Evolutionary conservation across 257 asterid species (phyloP).

Genomic region (Agastache rugosa): DNA sequence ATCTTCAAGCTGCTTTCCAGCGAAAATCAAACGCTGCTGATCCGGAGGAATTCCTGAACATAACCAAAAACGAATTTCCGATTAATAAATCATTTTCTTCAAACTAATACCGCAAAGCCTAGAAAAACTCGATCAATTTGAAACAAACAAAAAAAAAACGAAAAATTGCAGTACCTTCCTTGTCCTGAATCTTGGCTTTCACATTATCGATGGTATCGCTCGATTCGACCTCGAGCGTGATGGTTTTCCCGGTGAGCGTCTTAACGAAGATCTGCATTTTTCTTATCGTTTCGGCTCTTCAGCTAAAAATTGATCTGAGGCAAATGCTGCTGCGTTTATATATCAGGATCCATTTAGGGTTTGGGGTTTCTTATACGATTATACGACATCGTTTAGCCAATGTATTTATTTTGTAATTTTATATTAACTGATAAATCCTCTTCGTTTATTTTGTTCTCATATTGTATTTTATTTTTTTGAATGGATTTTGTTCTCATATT

Average conservation of each 20-base stretch:
- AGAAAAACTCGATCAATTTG: not conserved
- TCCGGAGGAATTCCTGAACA: constrained; percentile 70
- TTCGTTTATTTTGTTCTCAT: no score
- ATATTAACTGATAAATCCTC: no score
- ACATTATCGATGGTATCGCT: constrained; percentile 80
- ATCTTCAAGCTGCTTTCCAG: constrained; percentile 82
- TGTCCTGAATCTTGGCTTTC: constrained; percentile 77
- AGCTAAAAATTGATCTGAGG: not conserved
- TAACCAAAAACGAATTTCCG: not conserved
- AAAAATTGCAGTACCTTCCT: constrained; percentile 53
- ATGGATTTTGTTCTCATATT: no score
- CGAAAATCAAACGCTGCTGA: constrained; percentile 80
- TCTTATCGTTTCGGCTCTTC: not conserved
- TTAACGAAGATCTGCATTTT: constrained; percentile 80
- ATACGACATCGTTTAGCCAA: constrained; percentile 24
- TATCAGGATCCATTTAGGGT: constrained; percentile 34
- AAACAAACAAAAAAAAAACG: not conserved
- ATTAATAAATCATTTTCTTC: not conserved
- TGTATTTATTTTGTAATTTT: not conserved
- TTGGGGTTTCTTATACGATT: constrained; percentile 4
- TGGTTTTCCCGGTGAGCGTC: constrained; percentile 75
- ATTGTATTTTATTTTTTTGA: no score
- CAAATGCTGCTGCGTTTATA: constrained; percentile 19
- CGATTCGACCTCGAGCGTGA: constrained; percentile 77
- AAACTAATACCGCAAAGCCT: not conserved